Evolutionary conservation across 805 yeast genomes (phyloP), one percentile per base, ranked within the genome.

Genomic region (Ogataea nonfermentans): DNA sequence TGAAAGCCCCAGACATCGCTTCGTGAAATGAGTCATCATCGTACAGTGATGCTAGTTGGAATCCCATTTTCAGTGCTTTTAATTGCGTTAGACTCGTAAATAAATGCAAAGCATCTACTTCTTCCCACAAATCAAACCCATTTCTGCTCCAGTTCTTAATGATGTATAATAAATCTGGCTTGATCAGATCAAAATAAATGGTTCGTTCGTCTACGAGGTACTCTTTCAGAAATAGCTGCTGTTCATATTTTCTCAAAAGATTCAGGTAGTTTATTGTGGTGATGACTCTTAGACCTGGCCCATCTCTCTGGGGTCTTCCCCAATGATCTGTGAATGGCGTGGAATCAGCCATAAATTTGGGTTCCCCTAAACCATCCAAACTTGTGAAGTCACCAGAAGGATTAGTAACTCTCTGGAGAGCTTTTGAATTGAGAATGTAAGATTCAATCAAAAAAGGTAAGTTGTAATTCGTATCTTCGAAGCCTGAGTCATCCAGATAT

Each of bases 241-340:
- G 35, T 14, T 61, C 55, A 40, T 59, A 59, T 17, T 60, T 54
- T 5, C 61, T 49, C 43, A 80, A 59, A 3, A 72, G 50, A 15
- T 66, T 62, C 43, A 85, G 50, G 56, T 77, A 85, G 45, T 73
- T 73, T 26, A 76, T 60, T 15, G 81, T 70, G 2, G 95, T 73
- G 40, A 82, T 71, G 9, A 80, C 72, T 52, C 97, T 72, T 41
- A 91, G 68, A 1, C 95, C 90, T 1, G 98, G 96, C 0, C 98
- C 98, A 60, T 91, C 98, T 44, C 88, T 74, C 63, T 91, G 98
- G 1, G 98, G 98, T 51, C 98, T 71, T 2, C 98, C 98, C 98
- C 98, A 91, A 24, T 67, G 59, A 2, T 66, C 80, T 5, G 61
- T 59, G 53, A 84, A 91, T 1, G 84, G 68, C 0, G 76, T 52